Evolutionary conservation across 768 basidiomycete genomes (phyloP).

Genomic region (Macrolepiota fuliginosa): DNA sequence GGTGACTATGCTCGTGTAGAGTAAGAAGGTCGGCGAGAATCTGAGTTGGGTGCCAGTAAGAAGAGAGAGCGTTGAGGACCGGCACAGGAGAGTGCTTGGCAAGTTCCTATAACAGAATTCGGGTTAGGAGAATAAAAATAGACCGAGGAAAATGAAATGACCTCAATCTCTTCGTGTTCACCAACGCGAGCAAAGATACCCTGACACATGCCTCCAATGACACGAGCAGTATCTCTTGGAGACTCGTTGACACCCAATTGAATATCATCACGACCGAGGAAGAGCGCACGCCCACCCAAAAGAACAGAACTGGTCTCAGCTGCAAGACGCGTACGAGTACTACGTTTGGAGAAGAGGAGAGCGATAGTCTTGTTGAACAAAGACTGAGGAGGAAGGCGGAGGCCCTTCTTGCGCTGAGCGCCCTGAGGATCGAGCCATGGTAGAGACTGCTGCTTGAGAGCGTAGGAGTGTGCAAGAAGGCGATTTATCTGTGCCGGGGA

Average conservation of each 20-base stretch:
- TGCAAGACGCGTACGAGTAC: slow-evolving; percentile 86
- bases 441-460: slow-evolving; percentile 58
- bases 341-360: slow-evolving; percentile 89
- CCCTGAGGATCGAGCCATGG: slow-evolving; percentile 66
- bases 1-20: slow-evolving; percentile 69
- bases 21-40: slow-evolving; percentile 92
- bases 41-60: slow-evolving; percentile 96
- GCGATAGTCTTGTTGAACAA: slow-evolving; percentile 84
- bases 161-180: slow-evolving; percentile 90
- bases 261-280: slow-evolving; percentile 87
- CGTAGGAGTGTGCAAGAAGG: slow-evolving; percentile 60
- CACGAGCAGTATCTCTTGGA: slow-evolving; percentile 77
- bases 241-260: slow-evolving; percentile 96
- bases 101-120: slow-evolving; percentile 61
- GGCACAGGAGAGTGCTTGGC: slow-evolving; percentile 90
- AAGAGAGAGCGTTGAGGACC: slow-evolving; percentile 93
- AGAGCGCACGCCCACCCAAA: slow-evolving; percentile 88
- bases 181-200: slow-evolving; percentile 97
- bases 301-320: slow-evolving; percentile 79
- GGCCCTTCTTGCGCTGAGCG: slow-evolving; percentile 33
- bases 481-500: slow-evolving; percentile 68
- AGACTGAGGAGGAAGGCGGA: slow-evolving; percentile 69
- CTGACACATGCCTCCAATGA: slow-evolving; percentile 93
- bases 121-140: background rate
- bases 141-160: slow-evolving; percentile 27